Evolutionary conservation across 2,329 filamentous ascomycete genomes (phyloP).

Genomic region (Cladophialophora exuberans): DNA sequence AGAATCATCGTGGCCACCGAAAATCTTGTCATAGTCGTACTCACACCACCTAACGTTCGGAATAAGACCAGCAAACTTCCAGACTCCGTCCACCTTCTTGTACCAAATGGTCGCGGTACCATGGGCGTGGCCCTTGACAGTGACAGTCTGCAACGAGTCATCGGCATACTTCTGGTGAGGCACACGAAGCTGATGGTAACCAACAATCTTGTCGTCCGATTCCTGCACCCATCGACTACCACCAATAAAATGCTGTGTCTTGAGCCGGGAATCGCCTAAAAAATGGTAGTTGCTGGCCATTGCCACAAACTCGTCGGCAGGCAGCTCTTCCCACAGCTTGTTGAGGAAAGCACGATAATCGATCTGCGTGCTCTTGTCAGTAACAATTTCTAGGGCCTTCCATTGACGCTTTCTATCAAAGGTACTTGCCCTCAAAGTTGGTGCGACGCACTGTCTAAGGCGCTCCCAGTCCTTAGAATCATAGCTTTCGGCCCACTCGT

Average conservation of each 20-base stretch:
- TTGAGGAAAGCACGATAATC: conserved; percentile 6
- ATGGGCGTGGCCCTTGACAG: conserved; percentile 54
- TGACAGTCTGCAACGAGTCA: conserved; percentile 66
- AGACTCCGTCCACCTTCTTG: conserved; percentile 60
- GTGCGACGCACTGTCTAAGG: neutral
- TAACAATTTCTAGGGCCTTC: no score
- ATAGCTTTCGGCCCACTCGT: neutral
- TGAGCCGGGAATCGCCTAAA: conserved; percentile 57
- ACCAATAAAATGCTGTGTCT: conserved; percentile 12
- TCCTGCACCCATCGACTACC: conserved; percentile 61
- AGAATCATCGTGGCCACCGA: no score
- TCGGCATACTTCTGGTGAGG: conserved; percentile 63
- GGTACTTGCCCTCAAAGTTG: neutral
- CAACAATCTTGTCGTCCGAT: conserved; percentile 61
- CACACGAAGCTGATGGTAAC: conserved; percentile 60
- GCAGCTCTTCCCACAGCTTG: conserved; percentile 64
- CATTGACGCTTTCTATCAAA: no score
- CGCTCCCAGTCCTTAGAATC: neutral
- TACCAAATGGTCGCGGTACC: conserved; percentile 62
- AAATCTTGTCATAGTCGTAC: conserved; percentile 62
- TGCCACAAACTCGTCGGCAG: conserved; percentile 69
- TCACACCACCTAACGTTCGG: conserved; percentile 62
- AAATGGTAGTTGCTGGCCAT: conserved; percentile 78
- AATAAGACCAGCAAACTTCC: conserved; percentile 63
- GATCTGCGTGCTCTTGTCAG: conserved; percentile 1